Base-by-base conservation (phyloP, 2,329 filamentous ascomycete species). In the Venturia nashicola region DNA sequence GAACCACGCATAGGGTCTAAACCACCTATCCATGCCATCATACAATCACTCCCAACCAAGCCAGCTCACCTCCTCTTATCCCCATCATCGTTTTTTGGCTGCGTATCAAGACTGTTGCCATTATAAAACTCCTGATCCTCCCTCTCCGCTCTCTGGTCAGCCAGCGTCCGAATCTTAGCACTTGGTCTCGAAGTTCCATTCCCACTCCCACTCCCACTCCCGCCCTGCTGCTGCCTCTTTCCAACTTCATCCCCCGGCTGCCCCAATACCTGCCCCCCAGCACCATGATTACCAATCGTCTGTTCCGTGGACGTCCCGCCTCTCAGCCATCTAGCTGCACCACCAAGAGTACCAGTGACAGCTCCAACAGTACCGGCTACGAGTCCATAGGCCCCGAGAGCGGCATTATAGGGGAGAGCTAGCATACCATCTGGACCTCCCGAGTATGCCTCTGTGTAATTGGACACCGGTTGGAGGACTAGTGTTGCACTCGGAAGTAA, bases 401-500 rank as follows among this genome's bases (percentile, higher is more conserved):
- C 64, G 2, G 69, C 70, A 2, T 69, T 68, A 1, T 71, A 70
- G 7, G 73, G 69, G n/a, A 74, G 66, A 12, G 70, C 70, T 39
- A 70, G 66, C 42, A 64, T 42, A 5, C 59, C 46, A 18, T 46
- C 44, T 34, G 32, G 55, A 20, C 42, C 54, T 40, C 39, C 75
- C 72, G n/a, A 72, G 69, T 88, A 88, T 1, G 85, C 85, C 32
- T 83, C 79, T 1, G 80, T 81, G 68, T 82, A 86, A 1, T 79
- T 79, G 43, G 81, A 79, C 2, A 91, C 82, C 0, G 90, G 90
- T 0, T 93, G 82, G 59, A 97, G 83, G 11, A 97, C 86, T 3
- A 97, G 79, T 0, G 90, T 97, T 1, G 91, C 89, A 5, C 86
- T 91, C 0, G 92, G 91, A 0, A 85, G 81, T 0, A 96, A 79